Evolutionary conservation across 768 basidiomycete genomes (phyloP).

Genomic region (Pleurotus sapidus): DNA sequence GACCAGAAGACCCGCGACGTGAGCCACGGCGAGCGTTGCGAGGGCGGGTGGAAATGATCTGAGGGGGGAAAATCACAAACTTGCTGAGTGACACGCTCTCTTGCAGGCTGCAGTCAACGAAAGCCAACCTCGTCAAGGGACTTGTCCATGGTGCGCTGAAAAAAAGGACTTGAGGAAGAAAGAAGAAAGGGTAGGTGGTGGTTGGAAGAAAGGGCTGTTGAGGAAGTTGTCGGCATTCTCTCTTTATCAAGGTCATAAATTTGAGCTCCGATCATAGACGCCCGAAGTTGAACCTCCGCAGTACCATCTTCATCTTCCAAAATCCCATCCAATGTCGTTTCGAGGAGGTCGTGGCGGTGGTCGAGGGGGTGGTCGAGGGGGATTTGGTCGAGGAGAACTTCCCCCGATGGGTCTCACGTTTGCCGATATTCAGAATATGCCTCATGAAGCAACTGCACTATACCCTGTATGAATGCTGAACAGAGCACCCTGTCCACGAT

Average conservation of each 20-base stretch:
- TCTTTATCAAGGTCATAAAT: neutral
- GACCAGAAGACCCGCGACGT: constrained; percentile 42
- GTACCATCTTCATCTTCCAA: neutral
- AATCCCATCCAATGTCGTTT: neutral
- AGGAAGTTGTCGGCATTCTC: constrained; percentile 17
- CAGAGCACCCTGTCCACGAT: constrained; percentile 13
- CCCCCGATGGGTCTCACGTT: constrained; percentile 82
- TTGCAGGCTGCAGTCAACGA: constrained; percentile 2
- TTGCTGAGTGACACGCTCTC: constrained; percentile 11
- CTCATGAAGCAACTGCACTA: constrained; percentile 71
- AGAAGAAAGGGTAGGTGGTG: constrained; percentile 13
- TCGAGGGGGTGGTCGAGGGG: constrained; percentile 55
- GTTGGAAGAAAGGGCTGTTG: constrained; percentile 9
- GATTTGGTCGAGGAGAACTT: constrained; percentile 50
- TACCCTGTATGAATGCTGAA: constrained; percentile 67
- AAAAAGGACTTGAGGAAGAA: constrained; percentile 11
- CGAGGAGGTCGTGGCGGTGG: constrained; percentile 32
- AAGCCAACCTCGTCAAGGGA: constrained; percentile 74
- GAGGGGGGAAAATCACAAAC: constrained; percentile 14
- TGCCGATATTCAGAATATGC: constrained; percentile 74
- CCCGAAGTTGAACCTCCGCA: neutral
- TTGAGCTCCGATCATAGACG: neutral
- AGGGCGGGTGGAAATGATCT: constrained; percentile 71
- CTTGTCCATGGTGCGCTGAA: constrained; percentile 60
- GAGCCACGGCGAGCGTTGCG: constrained; percentile 47